phyloP scores from a whole-genome alignment of 345 rosid genomes.

The Citrus unshiu region DNA sequence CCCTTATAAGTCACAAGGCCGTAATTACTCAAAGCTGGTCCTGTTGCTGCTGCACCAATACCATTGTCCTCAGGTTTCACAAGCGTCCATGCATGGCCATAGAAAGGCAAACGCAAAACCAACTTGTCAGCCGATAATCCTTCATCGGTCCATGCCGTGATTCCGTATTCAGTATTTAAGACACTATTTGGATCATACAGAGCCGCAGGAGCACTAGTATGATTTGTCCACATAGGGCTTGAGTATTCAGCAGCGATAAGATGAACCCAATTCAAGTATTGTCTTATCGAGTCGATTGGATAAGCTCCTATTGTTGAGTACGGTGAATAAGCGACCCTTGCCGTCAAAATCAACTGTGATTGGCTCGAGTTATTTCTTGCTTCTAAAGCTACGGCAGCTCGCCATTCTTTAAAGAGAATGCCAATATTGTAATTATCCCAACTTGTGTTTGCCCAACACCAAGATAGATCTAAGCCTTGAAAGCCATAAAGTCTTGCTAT shows the following conservation, averaged over 20 bases:
- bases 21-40: background rate
- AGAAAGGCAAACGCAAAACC: slow-evolving; percentile 26
- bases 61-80: background rate
- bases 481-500: background rate
- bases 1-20: slow-evolving; percentile 29
- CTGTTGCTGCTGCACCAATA: slow-evolving; percentile 21
- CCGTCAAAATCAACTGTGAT: slow-evolving; percentile 16
- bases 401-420: background rate
- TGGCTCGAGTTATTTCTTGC: background rate
- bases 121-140: slow-evolving; percentile 16
- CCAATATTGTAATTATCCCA: background rate
- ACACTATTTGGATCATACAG: slow-evolving; percentile 12
- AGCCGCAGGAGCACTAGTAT: slow-evolving; percentile 21
- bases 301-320: no score
- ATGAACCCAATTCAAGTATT: slow-evolving; percentile 24
- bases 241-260: slow-evolving; percentile 15
- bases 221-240: slow-evolving; percentile 2
- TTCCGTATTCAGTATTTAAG: slow-evolving; percentile 7
- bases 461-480: slow-evolving; percentile 24
- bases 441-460: slow-evolving; percentile 12
- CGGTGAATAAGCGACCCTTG: no score
- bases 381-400: slow-evolving; percentile 15
- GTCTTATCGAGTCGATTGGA: slow-evolving; percentile 3
- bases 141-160: background rate
- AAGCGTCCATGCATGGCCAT: slow-evolving; percentile 30